phyloP scores from a whole-genome alignment of 1,284 basidiomycete genomes.

The Ceratobasidium sp. region DNA sequence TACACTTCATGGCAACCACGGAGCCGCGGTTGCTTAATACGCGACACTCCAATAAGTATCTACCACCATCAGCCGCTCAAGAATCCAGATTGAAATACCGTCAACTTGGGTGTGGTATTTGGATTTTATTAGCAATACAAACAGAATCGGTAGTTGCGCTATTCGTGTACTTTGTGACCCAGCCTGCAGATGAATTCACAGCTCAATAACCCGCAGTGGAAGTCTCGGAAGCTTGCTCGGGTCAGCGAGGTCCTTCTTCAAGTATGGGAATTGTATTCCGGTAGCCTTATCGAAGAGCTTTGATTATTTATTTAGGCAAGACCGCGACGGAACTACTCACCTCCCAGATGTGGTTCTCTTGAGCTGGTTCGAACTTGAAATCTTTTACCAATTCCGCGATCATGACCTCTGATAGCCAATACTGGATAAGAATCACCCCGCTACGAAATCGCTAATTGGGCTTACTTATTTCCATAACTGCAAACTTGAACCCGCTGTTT shows the following conservation, averaged over 20 bases:
- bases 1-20: too few species aligned
- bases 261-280: not conserved
- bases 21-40: too few species aligned
- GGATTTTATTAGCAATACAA: too few species aligned
- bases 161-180: too few species aligned
- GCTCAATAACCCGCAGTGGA: not conserved
- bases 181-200: too few species aligned
- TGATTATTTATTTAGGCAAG: not conserved
- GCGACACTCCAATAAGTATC: too few species aligned
- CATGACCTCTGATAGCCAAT: not conserved
- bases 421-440: not conserved
- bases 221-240: conserved; percentile 10
- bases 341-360: conserved; percentile 1
- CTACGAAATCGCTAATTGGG: not conserved
- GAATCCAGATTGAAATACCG: too few species aligned
- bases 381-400: not conserved
- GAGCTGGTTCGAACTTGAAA: conserved; percentile 19
- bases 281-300: not conserved
- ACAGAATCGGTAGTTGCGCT: too few species aligned
- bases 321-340: not conserved
- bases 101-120: too few species aligned
- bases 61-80: too few species aligned
- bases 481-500: conserved; percentile 31
- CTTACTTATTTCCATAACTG: conserved; percentile 25
- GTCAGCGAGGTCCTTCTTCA: not conserved